Conservation (phyloP, 352 stramenopile species). For the Globisporangium parvum region DNA sequence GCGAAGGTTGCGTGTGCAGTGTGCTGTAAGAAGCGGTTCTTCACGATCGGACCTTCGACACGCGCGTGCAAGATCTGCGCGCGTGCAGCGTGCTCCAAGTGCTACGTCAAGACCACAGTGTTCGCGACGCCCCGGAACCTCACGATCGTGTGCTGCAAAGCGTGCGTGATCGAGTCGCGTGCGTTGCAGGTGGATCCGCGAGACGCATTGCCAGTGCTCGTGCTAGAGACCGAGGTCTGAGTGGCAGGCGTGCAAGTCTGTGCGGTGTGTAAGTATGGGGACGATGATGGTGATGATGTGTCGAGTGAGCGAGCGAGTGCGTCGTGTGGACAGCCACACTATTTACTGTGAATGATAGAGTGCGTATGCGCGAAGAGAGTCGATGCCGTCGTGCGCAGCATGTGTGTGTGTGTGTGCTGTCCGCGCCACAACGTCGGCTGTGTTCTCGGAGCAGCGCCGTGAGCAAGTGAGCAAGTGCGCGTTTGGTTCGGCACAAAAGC, state of each 20-base stretch:
- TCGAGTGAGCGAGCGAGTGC: too few species aligned
- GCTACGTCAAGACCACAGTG: conserved; percentile 33
- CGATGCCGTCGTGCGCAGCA: too few species aligned
- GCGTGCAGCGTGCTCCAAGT: conserved; percentile 40
- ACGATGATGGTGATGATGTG: too few species aligned
- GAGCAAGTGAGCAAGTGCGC: too few species aligned
- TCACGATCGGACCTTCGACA: conserved; percentile 8
- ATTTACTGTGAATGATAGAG: background rate
- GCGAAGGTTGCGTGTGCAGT: background rate
- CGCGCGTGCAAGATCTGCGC: conserved; percentile 37
- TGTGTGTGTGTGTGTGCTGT: too few species aligned
- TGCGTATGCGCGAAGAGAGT: too few species aligned
- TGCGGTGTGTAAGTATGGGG: too few species aligned
- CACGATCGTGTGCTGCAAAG: conserved; percentile 40
- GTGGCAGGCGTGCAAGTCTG: background rate
- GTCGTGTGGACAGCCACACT: too few species aligned
- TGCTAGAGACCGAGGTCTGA: background rate
- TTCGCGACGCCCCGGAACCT: conserved; percentile 29
- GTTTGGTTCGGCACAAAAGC: too few species aligned
- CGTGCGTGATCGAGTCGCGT: conserved; percentile 39
- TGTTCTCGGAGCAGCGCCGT: too few species aligned
- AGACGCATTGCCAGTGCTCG: conserved; percentile 26
- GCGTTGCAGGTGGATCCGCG: conserved; percentile 28
- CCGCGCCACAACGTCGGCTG: too few species aligned
- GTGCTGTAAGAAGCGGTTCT: conserved; percentile 8